These are phyloP conservation scores for Trichoderma sp. DNA, from an alignment of 2,329 filamentous ascomycete genomes.

Conservation along the genomic window DNA sequence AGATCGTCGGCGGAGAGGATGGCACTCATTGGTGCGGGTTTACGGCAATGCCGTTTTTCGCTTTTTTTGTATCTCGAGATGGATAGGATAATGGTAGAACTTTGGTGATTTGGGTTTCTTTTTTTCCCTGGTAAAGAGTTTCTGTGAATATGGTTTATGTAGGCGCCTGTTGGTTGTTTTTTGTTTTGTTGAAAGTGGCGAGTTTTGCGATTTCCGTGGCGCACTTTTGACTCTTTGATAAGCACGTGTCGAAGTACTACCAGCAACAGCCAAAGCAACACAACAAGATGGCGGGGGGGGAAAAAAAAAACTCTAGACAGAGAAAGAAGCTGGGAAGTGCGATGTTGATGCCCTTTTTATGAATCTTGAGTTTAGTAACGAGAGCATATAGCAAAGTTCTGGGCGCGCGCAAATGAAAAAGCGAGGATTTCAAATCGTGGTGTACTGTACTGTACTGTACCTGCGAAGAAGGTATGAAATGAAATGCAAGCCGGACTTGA, in stretches of 20 bases:
- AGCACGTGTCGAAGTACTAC: conserved; percentile 1
- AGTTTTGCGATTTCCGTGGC: conserved; percentile 4
- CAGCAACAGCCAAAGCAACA: background rate
- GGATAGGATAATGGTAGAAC: background rate
- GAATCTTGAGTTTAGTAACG: no score
- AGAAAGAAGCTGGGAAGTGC: no score
- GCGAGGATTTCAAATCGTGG: conserved; percentile 36
- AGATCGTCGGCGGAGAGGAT: conserved; percentile 95
- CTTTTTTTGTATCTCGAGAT: background rate
- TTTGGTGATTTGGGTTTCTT: background rate
- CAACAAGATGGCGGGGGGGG: background rate
- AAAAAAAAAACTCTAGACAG: background rate
- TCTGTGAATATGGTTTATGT: background rate
- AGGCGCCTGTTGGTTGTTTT: background rate
- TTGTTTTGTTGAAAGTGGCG: background rate
- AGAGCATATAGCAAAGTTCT: background rate
- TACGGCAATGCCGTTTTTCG: conserved; percentile 13
- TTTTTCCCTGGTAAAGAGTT: background rate
- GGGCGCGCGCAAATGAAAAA: conserved; percentile 30
- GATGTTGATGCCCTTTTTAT: no score
- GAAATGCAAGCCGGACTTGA: background rate
- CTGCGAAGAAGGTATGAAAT: background rate
- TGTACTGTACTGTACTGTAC: background rate
- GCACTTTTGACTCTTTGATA: conserved; percentile 8
- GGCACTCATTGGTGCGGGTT: conserved; percentile 77